Evolutionary conservation across 352 stramenopile genomes (phyloP), one percentile per base, ranked within the genome.

Genomic region (Phytophthora pluvialis): DNA sequence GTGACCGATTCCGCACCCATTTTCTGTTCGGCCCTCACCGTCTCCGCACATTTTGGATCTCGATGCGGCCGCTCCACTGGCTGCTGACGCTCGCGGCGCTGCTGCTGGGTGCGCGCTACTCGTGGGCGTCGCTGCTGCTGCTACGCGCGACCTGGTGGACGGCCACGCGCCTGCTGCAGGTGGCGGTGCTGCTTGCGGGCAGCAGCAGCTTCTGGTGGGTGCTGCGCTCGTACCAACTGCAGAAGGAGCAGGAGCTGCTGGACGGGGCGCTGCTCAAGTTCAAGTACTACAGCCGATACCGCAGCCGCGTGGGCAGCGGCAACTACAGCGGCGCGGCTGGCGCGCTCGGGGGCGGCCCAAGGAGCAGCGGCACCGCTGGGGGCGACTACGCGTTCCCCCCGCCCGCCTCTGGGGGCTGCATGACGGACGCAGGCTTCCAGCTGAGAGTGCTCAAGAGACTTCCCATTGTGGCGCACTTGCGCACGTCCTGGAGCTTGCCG

Each of bases 161-260:
- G 10, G 36, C 44, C 26, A 45, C 72, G 53, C 67, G 80, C 7
- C 26, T 88, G 13, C 44, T 76, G 28, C 74, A 90, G 60, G 47
- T 88, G 25, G 28, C 40, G 1, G 72, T 85, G 51, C 63, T 93
- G 28, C 28, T 89, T 21, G 59, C 60, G 4, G 82, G 78, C 42
- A 78, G 70, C 52, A 59, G 78, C 45, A 75, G 68, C 49, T 78
- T 91, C 62, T 93, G 82, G 82, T 86, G 77, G 70, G 13, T 80
- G 26, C 43, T 93, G 44, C 84, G 84, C 25, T 74, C 70, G 42
- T 89, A 85, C 43, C 84, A 93, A 54, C 64, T 93, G 35, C 64
- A 74, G 44, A 66, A 65, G 44, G 82, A 91, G 60, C 82, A 88
- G 56, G 84, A 93, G 35, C 53, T 90, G 38, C 65, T 80, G 35